Base-by-base conservation (phyloP, 1,139 yeast genomes). In the Zygosaccharomyces sapae region DNA sequence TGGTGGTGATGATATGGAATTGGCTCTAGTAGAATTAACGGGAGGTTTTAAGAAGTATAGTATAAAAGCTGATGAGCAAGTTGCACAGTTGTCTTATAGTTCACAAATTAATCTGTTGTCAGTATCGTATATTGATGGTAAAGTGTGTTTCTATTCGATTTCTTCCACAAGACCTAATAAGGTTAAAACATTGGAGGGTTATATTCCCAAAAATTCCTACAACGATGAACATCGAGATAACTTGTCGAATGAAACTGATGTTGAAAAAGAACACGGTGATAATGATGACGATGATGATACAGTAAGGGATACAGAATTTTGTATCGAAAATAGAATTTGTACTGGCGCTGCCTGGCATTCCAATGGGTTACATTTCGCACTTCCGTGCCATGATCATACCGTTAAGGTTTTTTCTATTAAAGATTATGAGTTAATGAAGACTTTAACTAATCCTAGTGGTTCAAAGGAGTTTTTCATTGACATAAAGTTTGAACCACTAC, bases 1-100 rank as follows among this genome's bases (percentile, higher is more conserved):
- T 47, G 92, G 88, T 25, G 94, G 96, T 45, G 94, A 87, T 58
- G 94, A 86, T 52, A 75, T 77, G 45, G 79, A 80, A 51, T 71
- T 86, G 47, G 71, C 74, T 7, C 59, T 87, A 1, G 69, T 86
- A 3, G 82, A 79, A 51, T 58, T 77, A 13, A 68, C 67, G n/a
- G 72, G 73, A 36, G 60, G 66, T 2, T 62, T 68, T 2, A 59
- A 67, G 22, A 69, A 66, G 30, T 50, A 52, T 22, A 48, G 49
- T 2, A 56, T 81, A 18, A 61, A 68, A 9, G 59, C 78, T 5
- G 72, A 74, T 4, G 87, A 80, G 54, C 85, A 77, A 64, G 70
- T 83, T 33, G 74, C 78, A 34, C 78, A 78, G 44, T 62, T 87
- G 27, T 71, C 88, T 0, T 88, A 83, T 61, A 82, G 80, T 60